phyloP scores from a whole-genome alignment of 2,329 filamentous ascomycete genomes.

The Aspergillus brasiliensis region DNA sequence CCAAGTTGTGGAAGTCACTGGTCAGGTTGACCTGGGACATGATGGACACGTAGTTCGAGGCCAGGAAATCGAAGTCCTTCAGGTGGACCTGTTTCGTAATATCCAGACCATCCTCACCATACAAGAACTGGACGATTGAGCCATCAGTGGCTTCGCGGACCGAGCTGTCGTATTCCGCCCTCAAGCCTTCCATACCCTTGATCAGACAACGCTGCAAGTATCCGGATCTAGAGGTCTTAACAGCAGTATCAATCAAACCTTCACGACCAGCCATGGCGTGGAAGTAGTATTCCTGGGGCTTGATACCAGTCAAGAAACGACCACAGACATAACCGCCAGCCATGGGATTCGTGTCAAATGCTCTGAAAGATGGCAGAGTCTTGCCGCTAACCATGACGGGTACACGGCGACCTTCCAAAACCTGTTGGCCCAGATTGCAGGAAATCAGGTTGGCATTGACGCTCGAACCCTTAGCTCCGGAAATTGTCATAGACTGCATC shows the following conservation, averaged over 20 bases:
- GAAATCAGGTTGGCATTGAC: conserved; percentile 98
- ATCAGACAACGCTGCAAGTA: conserved; percentile 96
- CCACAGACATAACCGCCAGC: conserved; percentile 93
- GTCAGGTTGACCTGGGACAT: conserved; percentile 73
- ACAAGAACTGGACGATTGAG: conserved; percentile 89
- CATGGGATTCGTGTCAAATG: conserved; percentile 84
- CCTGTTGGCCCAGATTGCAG: conserved; percentile 94
- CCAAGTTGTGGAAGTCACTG: conserved; percentile 55
- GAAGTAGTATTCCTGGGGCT: conserved; percentile 98
- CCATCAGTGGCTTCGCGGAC: conserved; percentile 88
- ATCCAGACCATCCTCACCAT: conserved; percentile 94
- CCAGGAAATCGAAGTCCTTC: conserved; percentile 83
- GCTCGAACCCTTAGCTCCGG: conserved; percentile 86
- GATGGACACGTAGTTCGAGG: conserved; percentile 81
- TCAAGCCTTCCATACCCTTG: conserved; percentile 96
- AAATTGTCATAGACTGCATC: conserved; percentile 98
- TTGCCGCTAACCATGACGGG: conserved; percentile 98
- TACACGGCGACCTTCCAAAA: conserved; percentile 90
- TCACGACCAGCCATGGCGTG: conserved; percentile 99
- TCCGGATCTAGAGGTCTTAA: conserved; percentile 95
- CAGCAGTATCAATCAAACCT: conserved; percentile 96
- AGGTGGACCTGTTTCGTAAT: conserved; percentile 93
- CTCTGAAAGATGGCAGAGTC: conserved; percentile 88
- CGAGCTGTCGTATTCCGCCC: conserved; percentile 89
- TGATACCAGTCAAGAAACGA: conserved; percentile 95